A percentile compares a stretch with the other conserved stretches of the same genome.
These are phyloP conservation scores for Helminthosporium solani DNA, from an alignment of 2,329 filamentous ascomycete species.

Conservation along the genomic window DNA sequence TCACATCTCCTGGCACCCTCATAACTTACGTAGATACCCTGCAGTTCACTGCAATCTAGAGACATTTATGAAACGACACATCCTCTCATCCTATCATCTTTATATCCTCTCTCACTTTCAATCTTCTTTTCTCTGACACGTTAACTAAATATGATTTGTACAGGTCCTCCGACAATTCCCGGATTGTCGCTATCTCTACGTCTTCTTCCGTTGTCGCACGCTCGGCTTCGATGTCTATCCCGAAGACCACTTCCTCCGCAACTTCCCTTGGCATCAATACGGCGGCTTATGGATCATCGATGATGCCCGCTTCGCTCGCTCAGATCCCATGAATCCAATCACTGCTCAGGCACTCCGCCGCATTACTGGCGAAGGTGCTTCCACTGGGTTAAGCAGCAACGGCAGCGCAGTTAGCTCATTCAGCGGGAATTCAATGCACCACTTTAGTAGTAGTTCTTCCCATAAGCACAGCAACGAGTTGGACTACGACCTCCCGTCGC, in stretches of 20 bases:
- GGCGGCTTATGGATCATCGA: conserved; percentile 41
- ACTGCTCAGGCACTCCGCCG: conserved; percentile 30
- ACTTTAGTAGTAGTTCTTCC: conserved; percentile 1
- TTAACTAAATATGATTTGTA: conserved; percentile 26
- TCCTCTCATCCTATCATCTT: neutral
- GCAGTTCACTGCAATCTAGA: conserved; percentile 12
- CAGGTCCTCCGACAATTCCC: conserved; percentile 42
- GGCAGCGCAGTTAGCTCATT: conserved; percentile 20
- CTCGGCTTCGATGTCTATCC: conserved; percentile 43
- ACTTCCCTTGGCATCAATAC: conserved; percentile 43
- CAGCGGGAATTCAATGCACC: conserved; percentile 13
- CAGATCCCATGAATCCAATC: conserved; percentile 22
- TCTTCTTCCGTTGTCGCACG: conserved; percentile 40
- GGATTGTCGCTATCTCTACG: conserved; percentile 40
- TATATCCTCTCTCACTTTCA: neutral
- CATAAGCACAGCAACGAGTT: neutral
- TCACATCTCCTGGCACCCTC: conserved; percentile 1
- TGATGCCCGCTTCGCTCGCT: conserved; percentile 41
- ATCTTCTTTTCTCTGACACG: neutral
- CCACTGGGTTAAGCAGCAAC: conserved; percentile 10
- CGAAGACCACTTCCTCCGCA: conserved; percentile 40
- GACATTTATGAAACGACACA: conserved; percentile 7
- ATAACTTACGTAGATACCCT: conserved; percentile 15
- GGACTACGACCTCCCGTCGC: neutral
- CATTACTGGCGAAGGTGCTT: conserved; percentile 31